A percentile compares a stretch with the other conserved stretches of the same genome.
Conservation (phyloP, 2,329 filamentous ascomycete genomes). For the Neobulgaria alba region DNA sequence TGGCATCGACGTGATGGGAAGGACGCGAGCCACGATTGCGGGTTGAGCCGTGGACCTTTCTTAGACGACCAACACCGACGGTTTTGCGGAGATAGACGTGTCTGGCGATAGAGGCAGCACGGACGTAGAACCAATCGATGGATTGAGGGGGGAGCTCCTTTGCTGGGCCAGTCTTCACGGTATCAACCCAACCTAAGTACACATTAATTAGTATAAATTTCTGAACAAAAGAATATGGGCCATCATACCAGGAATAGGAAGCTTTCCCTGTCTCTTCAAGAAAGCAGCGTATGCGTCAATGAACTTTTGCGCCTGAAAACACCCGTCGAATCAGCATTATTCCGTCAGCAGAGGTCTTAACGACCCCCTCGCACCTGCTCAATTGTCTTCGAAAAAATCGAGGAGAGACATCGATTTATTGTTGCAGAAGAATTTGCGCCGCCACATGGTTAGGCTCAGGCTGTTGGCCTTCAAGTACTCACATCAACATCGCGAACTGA, state of each 20-base stretch:
- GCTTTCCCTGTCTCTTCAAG: conserved; percentile 91
- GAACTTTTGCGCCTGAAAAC: conserved; percentile 72
- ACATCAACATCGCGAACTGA: conserved; percentile 81
- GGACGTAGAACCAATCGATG: conserved; percentile 92
- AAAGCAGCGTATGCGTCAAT: conserved; percentile 79
- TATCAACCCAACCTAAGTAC: conserved; percentile 85
- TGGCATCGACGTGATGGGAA: conserved; percentile 91
- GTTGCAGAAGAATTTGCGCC: conserved; percentile 6
- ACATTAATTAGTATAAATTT: conserved; percentile 16
- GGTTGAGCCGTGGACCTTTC: conserved; percentile 90
- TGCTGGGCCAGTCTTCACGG: conserved; percentile 93
- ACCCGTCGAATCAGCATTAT: conserved; percentile 54
- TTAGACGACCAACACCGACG: conserved; percentile 93
- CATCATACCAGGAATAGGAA: conserved; percentile 74
- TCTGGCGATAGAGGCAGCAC: conserved; percentile 89
- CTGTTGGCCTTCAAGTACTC: conserved; percentile 36
- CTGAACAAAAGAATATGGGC: not conserved
- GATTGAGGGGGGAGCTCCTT: conserved; percentile 98
- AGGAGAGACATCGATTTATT: conserved; percentile 13
- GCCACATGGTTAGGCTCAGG: not conserved
- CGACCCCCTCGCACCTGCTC: conserved; percentile 68
- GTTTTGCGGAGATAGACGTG: conserved; percentile 99
- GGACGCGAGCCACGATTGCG: conserved; percentile 95
- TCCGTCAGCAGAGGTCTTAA: conserved; percentile 65
- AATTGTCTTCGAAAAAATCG: conserved; percentile 25